Evolutionary conservation across 2,329 filamentous ascomycete species (phyloP), one percentile per base, ranked within the genome.

Genomic region (Thermothelomyces thermophilus): DNA sequence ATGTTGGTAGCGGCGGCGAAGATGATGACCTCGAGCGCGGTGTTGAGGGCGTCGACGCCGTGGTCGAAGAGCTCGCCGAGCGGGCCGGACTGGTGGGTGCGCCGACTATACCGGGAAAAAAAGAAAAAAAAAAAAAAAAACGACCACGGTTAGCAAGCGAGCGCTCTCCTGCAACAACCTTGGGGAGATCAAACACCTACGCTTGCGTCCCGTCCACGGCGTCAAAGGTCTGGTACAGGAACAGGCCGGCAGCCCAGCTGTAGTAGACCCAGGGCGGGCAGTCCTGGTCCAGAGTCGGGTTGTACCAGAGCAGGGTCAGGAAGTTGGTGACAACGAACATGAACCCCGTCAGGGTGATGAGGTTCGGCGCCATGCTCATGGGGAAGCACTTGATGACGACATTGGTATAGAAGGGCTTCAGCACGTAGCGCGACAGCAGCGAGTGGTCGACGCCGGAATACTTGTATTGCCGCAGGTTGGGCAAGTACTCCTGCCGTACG

Each of bases 181-280:
- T 35, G 8, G 33, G 9, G 30, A 14, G 30, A 14, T n/a, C 16
- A 11, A n/a, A 35, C 13, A 79, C 86, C 66, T 75, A 89, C 83
- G 93, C 93, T 68, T 98, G 93, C 26, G 86, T 80, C 46, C 93
- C 93, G 69, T 98, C 93, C 22, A 97, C 90, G 2, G 91, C 93
- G 70, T 98, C 93, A 70, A 98, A 96, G 1, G 91, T 97, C 77
- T 98, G 93, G 70, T 98, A 98, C 45, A 97, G 68, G 67, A 97
- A 96, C 58, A 98, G 71, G 2, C 93, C 93, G 28, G 87, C 68
- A 3, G 90, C 85, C 87, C 90, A 98, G 62, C 82, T 86, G 58
- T 85, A 86, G 73, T 98, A 98, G 14, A 98, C 91, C 93, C 93
- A 98, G 1, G 80, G 66, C 9, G 93, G 93, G 66, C 91, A 97